Base-by-base conservation (phyloP, 768 basidiomycete genomes). In the Lyophyllum atratum region DNA sequence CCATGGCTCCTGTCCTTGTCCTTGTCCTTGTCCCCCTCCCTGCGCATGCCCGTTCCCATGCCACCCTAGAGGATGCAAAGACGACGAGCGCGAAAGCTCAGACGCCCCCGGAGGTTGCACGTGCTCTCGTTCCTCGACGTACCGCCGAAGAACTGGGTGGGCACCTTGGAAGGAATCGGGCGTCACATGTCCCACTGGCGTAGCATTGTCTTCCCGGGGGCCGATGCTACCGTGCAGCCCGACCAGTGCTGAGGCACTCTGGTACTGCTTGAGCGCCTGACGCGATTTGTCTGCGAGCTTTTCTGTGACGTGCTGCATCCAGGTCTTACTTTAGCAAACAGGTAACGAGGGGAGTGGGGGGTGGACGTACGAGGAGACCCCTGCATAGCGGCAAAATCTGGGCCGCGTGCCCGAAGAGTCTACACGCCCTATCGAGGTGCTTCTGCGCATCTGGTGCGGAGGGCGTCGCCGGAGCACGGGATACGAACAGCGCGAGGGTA, bases 401-500 rank as follows among this genome's bases (percentile, higher is more conserved):
- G 17, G 81, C 80, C 10, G 84, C 86, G 45, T 80, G 77, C 51
- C 71, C 69, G 70, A 88, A 89, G 31, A 90, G 70, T 29, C 76
- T 74, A 56, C 81, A 81, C 3, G 83, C 82, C 22, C 77, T 76
- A 48, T 86, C 86, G 22, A 90, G 72, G 59, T 87, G 82, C 61
- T 80, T 77, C 29, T 89, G 72, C 2, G 87, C 88, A 66, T 79
- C 79, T 12, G 79, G 76, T 1, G 86, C 82, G 33, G 88, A 72
- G 22, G 82, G 76, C 15, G 82, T 78, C 11, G 79, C 78, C 4
- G 87, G 86, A 21, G 84, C 81, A 26, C 88, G 82, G 44, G 82
- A 81, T 22, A 87, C 81, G 59, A 89, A 77, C 50, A 90, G 70
- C 9, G 85, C 85, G 26, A 90, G 68, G 0, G 87, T 86, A 55